Evolutionary conservation across 2,329 filamentous ascomycete species (phyloP), one percentile per base, ranked within the genome.

Genomic region (Hymenotorrendiella dingleyae): DNA sequence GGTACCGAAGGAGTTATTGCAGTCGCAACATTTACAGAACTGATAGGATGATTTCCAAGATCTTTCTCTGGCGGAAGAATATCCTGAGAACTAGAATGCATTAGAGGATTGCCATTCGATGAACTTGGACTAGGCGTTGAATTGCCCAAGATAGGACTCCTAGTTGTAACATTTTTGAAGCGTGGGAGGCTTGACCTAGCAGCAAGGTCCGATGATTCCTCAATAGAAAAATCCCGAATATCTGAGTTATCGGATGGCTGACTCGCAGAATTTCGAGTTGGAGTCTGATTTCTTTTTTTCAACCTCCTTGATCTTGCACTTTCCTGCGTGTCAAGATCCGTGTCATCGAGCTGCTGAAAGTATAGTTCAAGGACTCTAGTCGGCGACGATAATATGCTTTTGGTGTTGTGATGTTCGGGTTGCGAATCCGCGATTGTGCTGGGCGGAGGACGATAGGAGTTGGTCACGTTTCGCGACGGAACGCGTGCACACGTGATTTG

Each of bases 381-480:
- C 0, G 76, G 76, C 0, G 77, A 73, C 14, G 62, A 66, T 19
- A 66, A 64, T 11, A 55, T 54, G 2, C 55, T 36, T 1, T 66
- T 47, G 0, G 52, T 47, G 10, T 60, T 37, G 55, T 62, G 48
- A 40, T 65, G 62, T 6, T 64, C 57, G 0, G 67, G 71, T 49
- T 76, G 71, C 0, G 77, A 82, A 53, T 82, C 77, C 8, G 65
- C 67, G 16, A 81, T 66, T 21, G 72, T 64, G 43, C 73, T 78
- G 0, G 71, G 67, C 2, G 69, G 70, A 11, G 66, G 59, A 33
- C 57, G 56, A 66, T 67, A 72, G 37, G 69, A 67, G 9, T 44
- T 40, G 24, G 35, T 24, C 9, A 42, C 40, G 20, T 36, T 16
- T 22, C 29, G 35, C 14, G 27, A 34, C 17, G 20, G 21, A 6